Percentiles rank a stretch among this genome's conserved stretches.
Conservation (phyloP, 2,329 filamentous ascomycete species). For the Aspergillus neotritici region DNA sequence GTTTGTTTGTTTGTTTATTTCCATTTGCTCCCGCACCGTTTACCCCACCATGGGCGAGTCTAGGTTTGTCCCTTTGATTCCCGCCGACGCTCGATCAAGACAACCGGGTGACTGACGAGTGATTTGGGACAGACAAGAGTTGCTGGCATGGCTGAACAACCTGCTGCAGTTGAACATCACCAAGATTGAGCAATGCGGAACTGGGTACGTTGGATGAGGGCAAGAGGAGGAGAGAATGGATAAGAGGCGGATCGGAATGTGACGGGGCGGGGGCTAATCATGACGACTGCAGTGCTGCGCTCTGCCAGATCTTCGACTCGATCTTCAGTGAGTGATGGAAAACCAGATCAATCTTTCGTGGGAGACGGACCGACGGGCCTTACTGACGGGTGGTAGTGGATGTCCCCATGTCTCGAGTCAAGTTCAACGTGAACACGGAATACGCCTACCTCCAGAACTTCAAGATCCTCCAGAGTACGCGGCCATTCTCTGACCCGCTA, state of each 20-base stretch:
- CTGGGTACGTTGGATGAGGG: conserved; percentile 60
- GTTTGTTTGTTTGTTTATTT: conserved; percentile 2
- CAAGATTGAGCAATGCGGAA: conserved; percentile 98
- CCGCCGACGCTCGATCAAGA: no score
- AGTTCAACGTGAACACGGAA: conserved; percentile 96
- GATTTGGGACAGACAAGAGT: conserved; percentile 73
- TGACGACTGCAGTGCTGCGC: conserved; percentile 62
- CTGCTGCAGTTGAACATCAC: conserved; percentile 96
- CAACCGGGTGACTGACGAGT: background rate
- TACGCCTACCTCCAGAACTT: conserved; percentile 98
- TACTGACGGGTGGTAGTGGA: conserved; percentile 52
- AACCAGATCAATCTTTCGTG: background rate
- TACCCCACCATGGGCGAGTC: conserved; percentile 58
- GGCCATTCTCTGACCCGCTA: background rate
- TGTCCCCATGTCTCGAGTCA: conserved; percentile 89
- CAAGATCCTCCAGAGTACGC: conserved; percentile 89
- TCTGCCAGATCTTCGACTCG: conserved; percentile 97
- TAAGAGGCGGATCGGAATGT: no score
- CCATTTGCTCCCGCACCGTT: conserved; percentile 5
- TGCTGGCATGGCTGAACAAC: conserved; percentile 94
- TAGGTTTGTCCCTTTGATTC: conserved; percentile 42
- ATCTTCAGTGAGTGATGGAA: conserved; percentile 64
- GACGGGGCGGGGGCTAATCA: no score
- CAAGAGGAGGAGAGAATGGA: no score
- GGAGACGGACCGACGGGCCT: background rate